phyloP scores from a whole-genome alignment of 2,329 filamentous ascomycete species.

The Cladorrhinum sp. region DNA sequence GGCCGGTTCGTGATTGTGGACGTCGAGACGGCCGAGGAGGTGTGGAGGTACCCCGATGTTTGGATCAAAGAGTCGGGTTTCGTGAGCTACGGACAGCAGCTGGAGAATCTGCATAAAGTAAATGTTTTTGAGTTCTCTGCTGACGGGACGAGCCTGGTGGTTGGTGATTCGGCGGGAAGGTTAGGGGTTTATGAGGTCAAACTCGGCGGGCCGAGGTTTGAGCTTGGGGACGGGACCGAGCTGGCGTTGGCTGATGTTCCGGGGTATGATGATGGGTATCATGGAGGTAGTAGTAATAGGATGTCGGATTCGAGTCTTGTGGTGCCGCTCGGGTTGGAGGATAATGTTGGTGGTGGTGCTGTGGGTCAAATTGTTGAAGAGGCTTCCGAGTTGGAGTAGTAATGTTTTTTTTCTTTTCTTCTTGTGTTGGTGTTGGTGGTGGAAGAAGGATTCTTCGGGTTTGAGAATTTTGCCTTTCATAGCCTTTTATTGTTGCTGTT shows the following conservation, averaged over 20 bases:
- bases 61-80: conserved; percentile 3
- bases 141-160: conserved; percentile 21
- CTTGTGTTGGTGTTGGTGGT: too few relatives aligned
- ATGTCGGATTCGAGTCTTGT: not conserved
- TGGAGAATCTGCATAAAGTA: conserved; percentile 21
- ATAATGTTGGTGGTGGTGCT: too few relatives aligned
- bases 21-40: conserved; percentile 17
- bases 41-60: conserved; percentile 27
- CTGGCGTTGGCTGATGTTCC: conserved; percentile 11
- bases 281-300: not conserved
- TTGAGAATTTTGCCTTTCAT: too few relatives aligned
- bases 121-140: conserved; percentile 28
- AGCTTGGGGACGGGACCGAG: conserved; percentile 18
- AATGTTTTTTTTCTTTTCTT: too few relatives aligned
- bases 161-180: conserved; percentile 20
- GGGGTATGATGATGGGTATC: not conserved
- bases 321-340: not conserved
- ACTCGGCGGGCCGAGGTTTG: conserved; percentile 17
- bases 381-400: too few relatives aligned
- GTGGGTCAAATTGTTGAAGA: too few relatives aligned
- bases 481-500: too few relatives aligned
- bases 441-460: too few relatives aligned
- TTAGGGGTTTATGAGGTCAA: conserved; percentile 25
- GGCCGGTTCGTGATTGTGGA: conserved; percentile 24
- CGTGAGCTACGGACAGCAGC: conserved; percentile 19